These are phyloP conservation scores for Boletus pseudo-olivaceus DNA, from an alignment of 768 basidiomycete species.

Conservation along the genomic window DNA sequence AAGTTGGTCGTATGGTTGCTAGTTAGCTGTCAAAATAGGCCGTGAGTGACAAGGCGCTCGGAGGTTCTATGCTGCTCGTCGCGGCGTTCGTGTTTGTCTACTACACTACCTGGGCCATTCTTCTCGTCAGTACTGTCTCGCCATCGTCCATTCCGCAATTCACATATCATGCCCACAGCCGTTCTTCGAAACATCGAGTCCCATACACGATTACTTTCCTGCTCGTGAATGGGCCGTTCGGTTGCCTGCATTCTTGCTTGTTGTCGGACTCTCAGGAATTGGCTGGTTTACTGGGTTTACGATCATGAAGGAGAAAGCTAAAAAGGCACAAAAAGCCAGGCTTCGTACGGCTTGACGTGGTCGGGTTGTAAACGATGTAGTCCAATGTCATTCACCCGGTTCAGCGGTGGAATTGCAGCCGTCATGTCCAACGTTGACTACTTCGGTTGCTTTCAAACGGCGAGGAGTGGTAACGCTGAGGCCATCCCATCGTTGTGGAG, in stretches of 20 bases:
- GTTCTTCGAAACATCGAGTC: slow-evolving; percentile 73
- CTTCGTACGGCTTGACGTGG: slow-evolving; percentile 52
- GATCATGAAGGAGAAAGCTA: slow-evolving; percentile 68
- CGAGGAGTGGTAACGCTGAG: too few species aligned
- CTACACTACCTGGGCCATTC: slow-evolving; percentile 88
- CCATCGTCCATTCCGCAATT: neutral
- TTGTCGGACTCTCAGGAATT: slow-evolving; percentile 77
- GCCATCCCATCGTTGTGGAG: too few species aligned
- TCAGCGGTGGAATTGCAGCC: neutral
- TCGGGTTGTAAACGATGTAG: neutral
- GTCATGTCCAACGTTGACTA: neutral
- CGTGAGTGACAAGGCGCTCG: slow-evolving; percentile 75
- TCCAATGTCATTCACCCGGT: neutral
- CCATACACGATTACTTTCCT: slow-evolving; percentile 78
- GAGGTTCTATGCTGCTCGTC: slow-evolving; percentile 73
- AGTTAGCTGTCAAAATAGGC: slow-evolving; percentile 44
- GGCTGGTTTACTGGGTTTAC: slow-evolving; percentile 79
- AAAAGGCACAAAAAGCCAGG: slow-evolving; percentile 60
- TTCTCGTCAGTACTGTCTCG: slow-evolving; percentile 56
- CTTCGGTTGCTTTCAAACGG: too few species aligned
- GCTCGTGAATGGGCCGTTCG: slow-evolving; percentile 90
- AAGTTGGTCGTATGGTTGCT: neutral
- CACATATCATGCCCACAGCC: slow-evolving; percentile 46
- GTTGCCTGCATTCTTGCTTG: slow-evolving; percentile 77
- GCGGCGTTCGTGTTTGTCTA: slow-evolving; percentile 79